These are phyloP conservation scores for Phlyctochytrium planicorne DNA, from an alignment of 192 early-diverging fungal genomes.

Conservation along the genomic window DNA sequence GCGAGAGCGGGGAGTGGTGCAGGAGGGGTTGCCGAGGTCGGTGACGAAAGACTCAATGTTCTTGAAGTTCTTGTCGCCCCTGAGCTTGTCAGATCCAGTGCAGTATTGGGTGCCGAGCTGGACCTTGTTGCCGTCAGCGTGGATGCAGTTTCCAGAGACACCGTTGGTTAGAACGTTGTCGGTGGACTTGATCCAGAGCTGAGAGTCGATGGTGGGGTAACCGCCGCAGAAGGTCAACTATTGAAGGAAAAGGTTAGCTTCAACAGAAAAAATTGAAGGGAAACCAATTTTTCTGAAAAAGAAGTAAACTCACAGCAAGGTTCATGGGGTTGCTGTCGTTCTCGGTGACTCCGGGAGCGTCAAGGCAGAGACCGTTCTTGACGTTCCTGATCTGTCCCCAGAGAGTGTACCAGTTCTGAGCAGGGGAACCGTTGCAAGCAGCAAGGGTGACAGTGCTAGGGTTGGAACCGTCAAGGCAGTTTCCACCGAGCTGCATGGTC, in stretches of 20 bases:
- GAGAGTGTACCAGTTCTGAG: conserved; percentile 21
- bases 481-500: conserved; percentile 9
- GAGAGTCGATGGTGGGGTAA: neutral
- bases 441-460: neutral
- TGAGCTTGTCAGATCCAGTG: neutral
- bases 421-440: conserved; percentile 8
- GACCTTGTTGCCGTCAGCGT: neutral
- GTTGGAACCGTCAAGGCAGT: conserved; percentile 8
- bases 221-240: neutral
- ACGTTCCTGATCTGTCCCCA: conserved; percentile 26
- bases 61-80: neutral
- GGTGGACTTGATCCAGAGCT: conserved; percentile 2
- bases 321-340: neutral
- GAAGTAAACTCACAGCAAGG: neutral
- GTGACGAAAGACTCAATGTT: neutral
- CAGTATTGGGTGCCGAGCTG: neutral
- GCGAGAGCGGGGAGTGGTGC: neutral
- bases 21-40: conserved; percentile 9
- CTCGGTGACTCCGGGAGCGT: neutral
- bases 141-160: conserved; percentile 14
- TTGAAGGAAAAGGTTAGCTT: too few species aligned
- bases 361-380: conserved; percentile 21
- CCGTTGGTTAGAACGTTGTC: neutral
- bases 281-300: too few species aligned
- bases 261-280: too few species aligned